Evolutionary conservation across 2,329 filamentous ascomycete species (phyloP).

Genomic region (Boeremia exigua): DNA sequence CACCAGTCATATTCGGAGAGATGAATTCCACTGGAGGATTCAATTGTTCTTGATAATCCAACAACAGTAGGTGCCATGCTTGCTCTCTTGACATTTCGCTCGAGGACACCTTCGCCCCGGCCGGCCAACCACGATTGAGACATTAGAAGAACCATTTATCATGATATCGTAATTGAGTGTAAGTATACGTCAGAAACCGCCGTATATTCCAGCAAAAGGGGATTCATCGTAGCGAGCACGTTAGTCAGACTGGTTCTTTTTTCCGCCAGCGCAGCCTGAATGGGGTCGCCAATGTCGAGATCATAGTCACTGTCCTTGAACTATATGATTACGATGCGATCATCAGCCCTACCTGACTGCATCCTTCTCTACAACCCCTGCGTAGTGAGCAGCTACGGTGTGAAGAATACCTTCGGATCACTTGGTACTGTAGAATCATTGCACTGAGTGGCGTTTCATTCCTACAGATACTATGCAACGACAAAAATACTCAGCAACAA

Average conservation of each 20-base stretch:
- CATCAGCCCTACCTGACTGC: conserved; percentile 74
- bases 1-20: conserved; percentile 74
- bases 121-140: conserved; percentile 50
- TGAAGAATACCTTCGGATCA: conserved; percentile 16
- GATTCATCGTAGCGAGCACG: conserved; percentile 67
- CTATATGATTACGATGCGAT: conserved; percentile 76
- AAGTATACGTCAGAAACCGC: conserved; percentile 72
- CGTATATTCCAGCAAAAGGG: conserved; percentile 79
- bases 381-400: conserved; percentile 20
- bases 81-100: conserved; percentile 73
- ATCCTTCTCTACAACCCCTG: conserved; percentile 51
- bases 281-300: conserved; percentile 67
- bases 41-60: conserved; percentile 29
- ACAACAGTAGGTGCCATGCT: conserved; percentile 75
- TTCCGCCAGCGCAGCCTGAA: conserved; percentile 63
- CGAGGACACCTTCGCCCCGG: conserved; percentile 51
- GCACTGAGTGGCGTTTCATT: background rate
- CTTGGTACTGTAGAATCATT: background rate
- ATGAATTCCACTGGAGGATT: conserved; percentile 44
- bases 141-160: conserved; percentile 52
- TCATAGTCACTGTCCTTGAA: conserved; percentile 77
- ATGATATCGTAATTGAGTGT: conserved; percentile 74
- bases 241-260: conserved; percentile 67
- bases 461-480: background rate
- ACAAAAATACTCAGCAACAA: background rate